Conservation (phyloP, 108 stramenopile species). For the Stephanodiscus triporus region DNA sequence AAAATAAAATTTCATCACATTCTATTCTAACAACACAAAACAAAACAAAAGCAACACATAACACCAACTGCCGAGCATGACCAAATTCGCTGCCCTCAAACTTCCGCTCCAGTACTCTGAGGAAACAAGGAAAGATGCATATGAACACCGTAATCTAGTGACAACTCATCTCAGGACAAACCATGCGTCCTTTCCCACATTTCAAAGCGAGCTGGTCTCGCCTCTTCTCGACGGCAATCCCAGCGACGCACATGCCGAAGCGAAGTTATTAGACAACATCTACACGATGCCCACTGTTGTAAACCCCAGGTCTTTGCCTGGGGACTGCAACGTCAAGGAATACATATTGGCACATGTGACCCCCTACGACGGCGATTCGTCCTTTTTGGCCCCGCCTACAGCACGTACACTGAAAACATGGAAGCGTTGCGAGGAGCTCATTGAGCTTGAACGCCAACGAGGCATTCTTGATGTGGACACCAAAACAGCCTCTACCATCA, state of each 20-base stretch:
- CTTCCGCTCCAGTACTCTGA: background rate
- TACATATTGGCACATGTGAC: conserved; percentile 50
- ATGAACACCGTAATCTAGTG: background rate
- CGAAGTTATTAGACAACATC: no score
- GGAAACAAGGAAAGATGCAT: background rate
- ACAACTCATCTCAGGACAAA: background rate
- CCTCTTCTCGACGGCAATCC: background rate
- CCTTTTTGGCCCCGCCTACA: conserved; percentile 59
- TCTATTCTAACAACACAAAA: no score
- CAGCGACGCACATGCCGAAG: no score
- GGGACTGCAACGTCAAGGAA: conserved; percentile 67
- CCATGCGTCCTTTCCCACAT: background rate
- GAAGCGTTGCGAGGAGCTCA: conserved; percentile 47
- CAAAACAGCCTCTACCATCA: conserved; percentile 60
- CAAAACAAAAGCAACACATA: no score
- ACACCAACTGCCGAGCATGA: no score
- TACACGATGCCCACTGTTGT: no score
- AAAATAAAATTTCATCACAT: no score
- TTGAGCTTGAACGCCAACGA: conserved; percentile 54
- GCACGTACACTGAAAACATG: conserved; percentile 55
- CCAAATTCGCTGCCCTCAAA: background rate
- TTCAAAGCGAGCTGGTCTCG: background rate
- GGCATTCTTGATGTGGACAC: conserved; percentile 67
- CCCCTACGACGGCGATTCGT: conserved; percentile 57
- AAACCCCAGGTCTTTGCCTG: conserved; percentile 39